Evolutionary conservation across 2,329 filamentous ascomycete species (phyloP).

Genomic region (Fusarium sp.): DNA sequence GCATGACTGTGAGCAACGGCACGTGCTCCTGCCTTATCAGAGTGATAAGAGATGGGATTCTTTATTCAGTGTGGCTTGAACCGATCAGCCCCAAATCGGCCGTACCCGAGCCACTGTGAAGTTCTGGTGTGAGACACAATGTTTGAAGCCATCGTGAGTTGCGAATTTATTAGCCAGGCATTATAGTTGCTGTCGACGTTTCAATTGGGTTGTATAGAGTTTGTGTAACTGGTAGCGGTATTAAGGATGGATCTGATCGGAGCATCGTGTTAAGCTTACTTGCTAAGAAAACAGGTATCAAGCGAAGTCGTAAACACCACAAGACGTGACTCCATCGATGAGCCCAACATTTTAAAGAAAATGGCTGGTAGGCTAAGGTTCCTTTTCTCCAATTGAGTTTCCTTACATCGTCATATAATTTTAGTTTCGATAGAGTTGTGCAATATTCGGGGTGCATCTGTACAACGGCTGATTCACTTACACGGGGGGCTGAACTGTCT

Average conservation of each 20-base stretch:
- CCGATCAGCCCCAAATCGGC: not conserved
- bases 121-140: not conserved
- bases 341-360: not conserved
- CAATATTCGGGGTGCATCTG: not conserved
- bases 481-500: not conserved
- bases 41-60: slow-evolving; percentile 35
- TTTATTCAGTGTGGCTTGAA: not conserved
- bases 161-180: not conserved
- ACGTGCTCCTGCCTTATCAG: slow-evolving; percentile 46
- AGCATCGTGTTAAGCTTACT: not conserved
- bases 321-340: not conserved
- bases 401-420: not conserved
- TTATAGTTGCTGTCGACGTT: not conserved
- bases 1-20: slow-evolving; percentile 39
- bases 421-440: not conserved
- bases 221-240: not conserved
- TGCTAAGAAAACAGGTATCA: not conserved
- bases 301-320: not conserved
- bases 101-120: not conserved
- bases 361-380: not conserved
- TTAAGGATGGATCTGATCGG: not conserved
- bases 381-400: not conserved
- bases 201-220: not conserved
- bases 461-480: not conserved
- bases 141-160: not conserved